Base-by-base conservation (phyloP, 371 early-diverging fungal genomes). In the Sporodiniella umbellata region DNA sequence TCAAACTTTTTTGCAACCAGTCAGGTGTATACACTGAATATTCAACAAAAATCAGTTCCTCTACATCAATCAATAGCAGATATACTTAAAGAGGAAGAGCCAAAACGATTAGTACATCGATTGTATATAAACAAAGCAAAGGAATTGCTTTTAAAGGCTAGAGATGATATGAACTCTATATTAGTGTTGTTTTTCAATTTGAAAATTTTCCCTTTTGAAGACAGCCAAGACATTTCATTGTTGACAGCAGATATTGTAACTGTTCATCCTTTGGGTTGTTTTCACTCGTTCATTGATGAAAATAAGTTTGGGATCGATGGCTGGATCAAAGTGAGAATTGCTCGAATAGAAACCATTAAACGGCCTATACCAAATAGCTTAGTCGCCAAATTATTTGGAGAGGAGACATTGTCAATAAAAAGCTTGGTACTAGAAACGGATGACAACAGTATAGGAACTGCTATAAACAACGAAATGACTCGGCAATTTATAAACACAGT, bases 261-360 rank as follows among this genome's bases (percentile, higher is more conserved):
- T 17, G 72, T 57, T 4, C 66, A 64, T 17, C 70, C 70, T 17
- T 28, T 75, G 2, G 72, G 75, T 0, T 53, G 58, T 3, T 53
- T 62, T 12, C 61, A 61, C 30, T 23, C 45, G 4, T 53, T 63
- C 24, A 59, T 4, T 11, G n/a, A 61, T 37, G 24, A 47, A 14
- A 33, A 45, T 5, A 19, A 18, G 3, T 31, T 22, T 6, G 31
- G 19, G 8, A 24, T 53, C 15, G 35, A 54, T 15, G 53, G 60
- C 2, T 55, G 55, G 55, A 59, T 64, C 10, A 59, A 64, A 46
- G 53, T 55, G 5, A 59, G 54, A n/a, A 47, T 64, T 1, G 47
- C 44, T n/a, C 31, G 21, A 11, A 19, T 12, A 5, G 44, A 18
- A 1, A 7, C 21, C 2, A 44, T 52, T 6, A 42, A 49, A 7